Evolutionary conservation across 2,329 filamentous ascomycete species (phyloP).

Genomic region (Fusarium ramigenum): DNA sequence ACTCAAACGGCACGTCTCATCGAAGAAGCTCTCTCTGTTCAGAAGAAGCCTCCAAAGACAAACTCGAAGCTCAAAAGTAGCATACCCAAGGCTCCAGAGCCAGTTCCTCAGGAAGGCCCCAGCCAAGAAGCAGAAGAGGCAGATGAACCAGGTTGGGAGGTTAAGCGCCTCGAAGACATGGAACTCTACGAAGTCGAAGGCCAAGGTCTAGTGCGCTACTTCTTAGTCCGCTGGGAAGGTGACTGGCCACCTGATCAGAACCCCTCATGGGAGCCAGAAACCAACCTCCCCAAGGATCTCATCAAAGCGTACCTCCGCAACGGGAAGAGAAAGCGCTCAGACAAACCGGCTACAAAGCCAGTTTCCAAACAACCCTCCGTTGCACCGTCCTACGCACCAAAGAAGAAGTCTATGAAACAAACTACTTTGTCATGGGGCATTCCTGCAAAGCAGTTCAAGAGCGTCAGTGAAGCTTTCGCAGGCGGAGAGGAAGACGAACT

Average conservation of each 20-base stretch:
- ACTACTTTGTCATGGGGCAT: slow-evolving; percentile 37
- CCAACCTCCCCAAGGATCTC: slow-evolving; percentile 56
- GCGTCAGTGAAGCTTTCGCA: slow-evolving; percentile 46
- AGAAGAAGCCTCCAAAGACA: neutral
- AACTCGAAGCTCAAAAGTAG: neutral
- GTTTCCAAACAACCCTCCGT: slow-evolving; percentile 25
- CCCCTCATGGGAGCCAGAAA: slow-evolving; percentile 66
- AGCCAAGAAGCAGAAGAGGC: neutral
- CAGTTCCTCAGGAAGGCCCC: neutral
- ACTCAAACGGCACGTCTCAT: neutral
- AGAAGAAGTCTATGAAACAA: slow-evolving; percentile 39
- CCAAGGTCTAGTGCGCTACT: slow-evolving; percentile 52
- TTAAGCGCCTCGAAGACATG: slow-evolving; percentile 57
- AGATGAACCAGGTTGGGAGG: slow-evolving; percentile 51
- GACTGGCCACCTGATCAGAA: slow-evolving; percentile 66
- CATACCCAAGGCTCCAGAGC: neutral
- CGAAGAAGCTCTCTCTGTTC: neutral
- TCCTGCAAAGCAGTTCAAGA: slow-evolving; percentile 37
- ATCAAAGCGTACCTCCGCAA: slow-evolving; percentile 53
- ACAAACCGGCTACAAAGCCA: neutral
- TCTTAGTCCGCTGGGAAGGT: slow-evolving; percentile 65
- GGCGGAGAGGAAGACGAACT: slow-evolving; percentile 26
- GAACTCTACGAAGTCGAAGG: slow-evolving; percentile 51
- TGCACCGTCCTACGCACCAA: neutral
- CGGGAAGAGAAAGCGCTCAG: slow-evolving; percentile 26